Percentiles rank a stretch among this genome's conserved stretches.
These are phyloP conservation scores for Hemisphaericaspora subhashii DNA, from an alignment of 1,139 yeast genomes.

Conservation along the genomic window DNA sequence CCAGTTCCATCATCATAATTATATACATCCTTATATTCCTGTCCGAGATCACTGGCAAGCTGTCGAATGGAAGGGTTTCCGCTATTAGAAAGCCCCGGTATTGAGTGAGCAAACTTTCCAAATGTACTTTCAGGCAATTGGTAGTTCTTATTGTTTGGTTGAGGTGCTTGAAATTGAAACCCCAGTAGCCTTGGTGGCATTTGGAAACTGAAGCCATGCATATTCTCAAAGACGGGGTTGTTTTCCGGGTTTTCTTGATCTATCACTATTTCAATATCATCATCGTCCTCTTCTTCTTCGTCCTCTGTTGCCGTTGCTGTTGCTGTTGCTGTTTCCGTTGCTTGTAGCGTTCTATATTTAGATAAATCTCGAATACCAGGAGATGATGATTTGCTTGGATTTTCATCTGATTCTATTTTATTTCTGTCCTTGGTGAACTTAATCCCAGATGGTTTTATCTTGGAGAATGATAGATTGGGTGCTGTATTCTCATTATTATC, in stretches of 20 bases:
- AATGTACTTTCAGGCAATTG: not conserved
- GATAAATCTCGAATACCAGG: conserved; percentile 3
- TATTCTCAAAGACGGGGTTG: conserved; percentile 22
- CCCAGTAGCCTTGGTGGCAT: too few species aligned
- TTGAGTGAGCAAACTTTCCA: too few species aligned
- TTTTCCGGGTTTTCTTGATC: conserved; percentile 21
- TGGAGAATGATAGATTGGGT: not conserved
- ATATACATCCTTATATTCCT: conserved; percentile 12
- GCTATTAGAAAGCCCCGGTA: too few species aligned
- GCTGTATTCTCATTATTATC: not conserved
- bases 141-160: too few species aligned
- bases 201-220: conserved; percentile 15
- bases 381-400: not conserved
- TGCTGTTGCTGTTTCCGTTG: too few species aligned
- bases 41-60: conserved; percentile 9
- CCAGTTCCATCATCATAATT: conserved; percentile 17
- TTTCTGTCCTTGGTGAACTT: not conserved
- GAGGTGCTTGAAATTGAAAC: too few species aligned
- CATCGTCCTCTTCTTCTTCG: too few species aligned
- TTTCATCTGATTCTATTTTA: not conserved
- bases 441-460: too few species aligned
- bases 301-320: too few species aligned
- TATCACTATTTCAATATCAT: conserved; percentile 8
- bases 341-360: conserved; percentile 4
- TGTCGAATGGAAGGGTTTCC: too few species aligned